Conservation (phyloP, 2,329 filamentous ascomycete genomes). For the Plectosphaerella plurivora region DNA sequence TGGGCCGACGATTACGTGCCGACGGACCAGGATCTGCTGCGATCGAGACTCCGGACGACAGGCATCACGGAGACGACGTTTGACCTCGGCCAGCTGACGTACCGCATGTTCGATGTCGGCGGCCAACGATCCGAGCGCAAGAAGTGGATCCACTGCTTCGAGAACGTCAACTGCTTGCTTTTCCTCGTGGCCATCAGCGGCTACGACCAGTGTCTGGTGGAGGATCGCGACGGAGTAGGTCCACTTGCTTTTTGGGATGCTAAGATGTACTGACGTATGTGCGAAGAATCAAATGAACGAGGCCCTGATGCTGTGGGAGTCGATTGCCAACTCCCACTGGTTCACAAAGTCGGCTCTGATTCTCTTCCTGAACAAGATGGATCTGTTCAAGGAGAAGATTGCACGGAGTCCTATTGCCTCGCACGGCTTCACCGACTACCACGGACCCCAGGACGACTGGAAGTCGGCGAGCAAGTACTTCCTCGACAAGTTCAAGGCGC, state of each 20-base stretch:
- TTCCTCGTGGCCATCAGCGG: slow-evolving; percentile 95
- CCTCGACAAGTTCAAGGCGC: slow-evolving; percentile 71
- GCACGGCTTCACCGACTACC: slow-evolving; percentile 75
- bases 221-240: slow-evolving; percentile 92
- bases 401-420: slow-evolving; percentile 64
- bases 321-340: slow-evolving; percentile 82
- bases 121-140: slow-evolving; percentile 90
- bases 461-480: slow-evolving; percentile 78
- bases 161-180: slow-evolving; percentile 86
- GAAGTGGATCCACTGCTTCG: slow-evolving; percentile 97
- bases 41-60: slow-evolving; percentile 84
- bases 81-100: slow-evolving; percentile 85
- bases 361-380: slow-evolving; percentile 84
- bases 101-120: slow-evolving; percentile 95
- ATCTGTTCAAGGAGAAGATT: slow-evolving; percentile 77
- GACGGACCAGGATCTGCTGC: slow-evolving; percentile 89
- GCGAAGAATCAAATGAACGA: slow-evolving; percentile 85
- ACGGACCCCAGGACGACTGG: slow-evolving; percentile 65
- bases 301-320: slow-evolving; percentile 82
- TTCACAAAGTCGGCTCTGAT: slow-evolving; percentile 79
- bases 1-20: slow-evolving; percentile 78
- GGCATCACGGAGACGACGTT: slow-evolving; percentile 96
- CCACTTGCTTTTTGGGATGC: neutral
- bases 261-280: slow-evolving; percentile 12
- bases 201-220: slow-evolving; percentile 92